A percentile compares a stretch with the other conserved stretches of the same genome.
Evolutionary conservation across 441 rosid species (phyloP).

Genomic region (Capsella rubella): DNA sequence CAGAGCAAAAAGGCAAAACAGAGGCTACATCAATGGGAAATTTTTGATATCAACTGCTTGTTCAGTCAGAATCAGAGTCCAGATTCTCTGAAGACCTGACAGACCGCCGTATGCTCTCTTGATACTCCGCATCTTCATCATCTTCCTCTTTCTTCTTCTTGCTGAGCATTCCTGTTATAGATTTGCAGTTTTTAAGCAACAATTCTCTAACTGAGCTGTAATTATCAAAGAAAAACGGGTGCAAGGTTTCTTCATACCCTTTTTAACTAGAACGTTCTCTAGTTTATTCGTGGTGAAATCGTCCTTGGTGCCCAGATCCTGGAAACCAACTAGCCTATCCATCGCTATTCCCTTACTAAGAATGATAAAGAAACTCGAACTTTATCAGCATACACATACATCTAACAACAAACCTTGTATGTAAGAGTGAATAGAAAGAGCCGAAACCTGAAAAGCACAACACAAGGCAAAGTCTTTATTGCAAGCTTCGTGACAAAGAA

Average conservation of each 20-base stretch:
- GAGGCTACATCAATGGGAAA: constrained; percentile 19
- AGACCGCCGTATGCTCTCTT: constrained; percentile 53
- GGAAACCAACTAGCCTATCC: constrained; percentile 87
- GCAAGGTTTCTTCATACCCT: constrained; percentile 50
- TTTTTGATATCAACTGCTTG: constrained; percentile 7
- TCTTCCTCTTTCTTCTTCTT: constrained; percentile 68
- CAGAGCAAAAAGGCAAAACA: constrained; percentile 15
- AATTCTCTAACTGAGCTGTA: constrained; percentile 1
- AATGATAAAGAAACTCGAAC: constrained; percentile 12
- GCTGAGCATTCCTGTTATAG: constrained; percentile 64
- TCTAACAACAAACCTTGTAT: constrained; percentile 5
- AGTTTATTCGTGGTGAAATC: constrained; percentile 67
- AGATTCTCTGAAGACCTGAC: constrained; percentile 69
- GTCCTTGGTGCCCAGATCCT: constrained; percentile 88
- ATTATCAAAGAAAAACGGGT: not conserved
- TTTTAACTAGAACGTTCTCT: constrained; percentile 67
- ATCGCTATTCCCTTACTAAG: constrained; percentile 74
- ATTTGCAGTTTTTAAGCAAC: constrained; percentile 18
- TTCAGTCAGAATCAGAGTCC: constrained; percentile 79
- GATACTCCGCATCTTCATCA: constrained; percentile 56
- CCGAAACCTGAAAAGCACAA: constrained; percentile 77
- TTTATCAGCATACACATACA: not conserved
- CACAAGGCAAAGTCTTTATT: constrained; percentile 89
- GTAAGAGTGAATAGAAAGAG: constrained; percentile 28
- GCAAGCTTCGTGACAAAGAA: constrained; percentile 91